Percentiles rank a stretch among this genome's conserved stretches.
Evolutionary conservation across 1,284 basidiomycete species (phyloP).

Genomic region (Cryptococcus sp.): DNA sequence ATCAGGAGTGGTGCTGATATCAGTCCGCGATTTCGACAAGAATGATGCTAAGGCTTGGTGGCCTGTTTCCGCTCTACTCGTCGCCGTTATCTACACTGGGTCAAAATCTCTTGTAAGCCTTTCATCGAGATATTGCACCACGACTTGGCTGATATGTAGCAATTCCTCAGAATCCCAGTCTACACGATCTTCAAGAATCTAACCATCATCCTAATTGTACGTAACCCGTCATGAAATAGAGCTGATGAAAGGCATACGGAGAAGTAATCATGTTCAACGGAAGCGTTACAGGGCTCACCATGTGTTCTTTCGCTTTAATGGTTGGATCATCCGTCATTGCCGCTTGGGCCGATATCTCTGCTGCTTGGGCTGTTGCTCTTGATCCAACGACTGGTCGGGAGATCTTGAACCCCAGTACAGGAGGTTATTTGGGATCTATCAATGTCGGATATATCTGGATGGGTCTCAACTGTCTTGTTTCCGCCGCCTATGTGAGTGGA

Average conservation of each 20-base stretch:
- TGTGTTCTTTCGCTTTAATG: slow-evolving; percentile 90
- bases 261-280: slow-evolving; percentile 97
- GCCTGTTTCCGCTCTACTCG: slow-evolving; percentile 87
- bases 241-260: slow-evolving; percentile 43
- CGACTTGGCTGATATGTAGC: slow-evolving; percentile 52
- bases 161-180: slow-evolving; percentile 88
- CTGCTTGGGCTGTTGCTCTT: slow-evolving; percentile 24
- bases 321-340: slow-evolving; percentile 93
- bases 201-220: slow-evolving; percentile 90
- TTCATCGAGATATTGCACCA: background rate
- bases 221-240: background rate
- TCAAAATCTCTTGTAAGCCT: slow-evolving; percentile 81
- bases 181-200: slow-evolving; percentile 99
- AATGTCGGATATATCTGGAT: slow-evolving; percentile 96
- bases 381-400: slow-evolving; percentile 43
- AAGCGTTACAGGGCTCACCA: slow-evolving; percentile 76
- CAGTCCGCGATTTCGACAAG: slow-evolving; percentile 72
- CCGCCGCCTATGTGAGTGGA: slow-evolving; percentile 79
- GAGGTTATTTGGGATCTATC: slow-evolving; percentile 51
- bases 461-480: slow-evolving; percentile 83
- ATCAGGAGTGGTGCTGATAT: background rate
- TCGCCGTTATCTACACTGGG: slow-evolving; percentile 95
- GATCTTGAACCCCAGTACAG: slow-evolving; percentile 13
- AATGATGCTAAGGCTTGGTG: slow-evolving; percentile 90
- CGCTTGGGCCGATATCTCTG: slow-evolving; percentile 84